Percentiles rank a stretch among this genome's conserved stretches.
Evolutionary conservation across 305 asterid genomes (phyloP).

Genomic region (Plantago coronopus): DNA sequence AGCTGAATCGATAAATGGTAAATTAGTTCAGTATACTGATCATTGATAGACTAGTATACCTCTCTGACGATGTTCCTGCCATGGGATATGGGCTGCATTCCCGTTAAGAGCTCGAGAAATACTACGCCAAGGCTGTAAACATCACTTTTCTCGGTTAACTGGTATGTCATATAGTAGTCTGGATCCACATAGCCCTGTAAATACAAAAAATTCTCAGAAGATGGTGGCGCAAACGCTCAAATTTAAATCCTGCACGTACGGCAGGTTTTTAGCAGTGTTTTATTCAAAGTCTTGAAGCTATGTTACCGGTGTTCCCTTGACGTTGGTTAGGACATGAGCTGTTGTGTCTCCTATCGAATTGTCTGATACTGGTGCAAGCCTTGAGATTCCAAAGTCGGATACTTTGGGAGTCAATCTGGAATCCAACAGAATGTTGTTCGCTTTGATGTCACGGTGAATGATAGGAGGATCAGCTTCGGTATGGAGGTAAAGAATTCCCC

Average conservation of each 20-base stretch:
- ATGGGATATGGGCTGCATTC: slow-evolving; percentile 80
- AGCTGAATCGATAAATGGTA: background rate
- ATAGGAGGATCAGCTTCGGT: slow-evolving; percentile 91
- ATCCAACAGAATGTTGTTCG: slow-evolving; percentile 78
- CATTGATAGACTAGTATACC: slow-evolving; percentile 30
- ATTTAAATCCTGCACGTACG: too few species aligned
- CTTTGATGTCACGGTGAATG: slow-evolving; percentile 87
- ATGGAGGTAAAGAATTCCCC: slow-evolving; percentile 84
- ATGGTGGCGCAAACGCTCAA: background rate
- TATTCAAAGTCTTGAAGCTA: background rate
- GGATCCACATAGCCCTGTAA: slow-evolving; percentile 95
- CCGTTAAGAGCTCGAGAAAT: slow-evolving; percentile 74
- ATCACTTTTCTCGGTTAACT: slow-evolving; percentile 82
- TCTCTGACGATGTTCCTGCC: slow-evolving; percentile 89
- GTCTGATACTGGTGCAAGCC: slow-evolving; percentile 68
- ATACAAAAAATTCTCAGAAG: too few species aligned
- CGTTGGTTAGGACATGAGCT: slow-evolving; percentile 65
- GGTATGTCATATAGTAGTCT: slow-evolving; percentile 68
- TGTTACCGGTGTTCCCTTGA: slow-evolving; percentile 85
- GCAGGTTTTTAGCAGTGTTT: too few species aligned
- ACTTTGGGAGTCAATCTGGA: slow-evolving; percentile 77
- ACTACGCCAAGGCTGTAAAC: slow-evolving; percentile 91
- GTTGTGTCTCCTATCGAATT: slow-evolving; percentile 42
- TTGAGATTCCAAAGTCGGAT: slow-evolving; percentile 84
- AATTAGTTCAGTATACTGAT: background rate